Percentiles rank a stretch among this genome's conserved stretches.
Evolutionary conservation across 805 yeast genomes (phyloP).

Genomic region (Zygosaccharomyces pseudorouxii): DNA sequence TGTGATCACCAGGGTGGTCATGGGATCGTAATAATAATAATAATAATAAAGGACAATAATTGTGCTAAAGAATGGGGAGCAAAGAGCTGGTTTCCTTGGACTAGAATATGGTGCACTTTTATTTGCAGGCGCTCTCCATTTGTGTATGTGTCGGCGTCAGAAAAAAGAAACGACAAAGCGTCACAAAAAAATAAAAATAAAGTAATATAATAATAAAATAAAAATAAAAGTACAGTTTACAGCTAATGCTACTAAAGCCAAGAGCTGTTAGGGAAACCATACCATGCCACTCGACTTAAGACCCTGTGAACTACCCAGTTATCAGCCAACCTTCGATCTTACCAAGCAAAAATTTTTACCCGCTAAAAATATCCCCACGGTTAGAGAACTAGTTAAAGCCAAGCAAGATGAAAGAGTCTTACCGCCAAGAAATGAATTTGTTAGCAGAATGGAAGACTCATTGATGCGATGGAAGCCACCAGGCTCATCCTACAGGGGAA

Average conservation of each 20-base stretch:
- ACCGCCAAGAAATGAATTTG: conserved; percentile 16
- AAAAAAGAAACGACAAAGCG: conserved; percentile 1
- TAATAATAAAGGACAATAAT: too few relatives aligned
- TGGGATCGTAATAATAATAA: too few relatives aligned
- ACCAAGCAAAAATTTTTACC: conserved; percentile 15
- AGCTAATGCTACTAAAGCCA: not conserved
- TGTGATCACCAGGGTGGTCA: not conserved
- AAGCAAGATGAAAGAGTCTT: conserved; percentile 22
- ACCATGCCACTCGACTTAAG: conserved; percentile 8
- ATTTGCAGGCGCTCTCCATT: not conserved
- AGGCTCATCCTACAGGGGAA: conserved; percentile 22
- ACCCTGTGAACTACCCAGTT: conserved; percentile 13
- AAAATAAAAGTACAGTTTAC: not conserved
- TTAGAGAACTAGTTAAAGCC: conserved; percentile 28
- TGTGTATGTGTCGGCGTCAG: not conserved
- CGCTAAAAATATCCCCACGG: conserved; percentile 16
- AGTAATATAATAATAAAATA: not conserved
- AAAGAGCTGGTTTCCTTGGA: not conserved
- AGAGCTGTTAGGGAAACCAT: not conserved
- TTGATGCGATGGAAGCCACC: conserved; percentile 31
- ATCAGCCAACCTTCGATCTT: conserved; percentile 14
- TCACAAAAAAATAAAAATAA: conserved; percentile 2
- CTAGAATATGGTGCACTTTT: not conserved
- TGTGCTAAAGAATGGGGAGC: too few relatives aligned
- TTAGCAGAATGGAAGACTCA: conserved; percentile 27